Percentiles rank a stretch among this genome's conserved stretches.
Evolutionary conservation across 495 filamentous ascomycete species (phyloP).

Genomic region (Trichocladium uniseriatum): DNA sequence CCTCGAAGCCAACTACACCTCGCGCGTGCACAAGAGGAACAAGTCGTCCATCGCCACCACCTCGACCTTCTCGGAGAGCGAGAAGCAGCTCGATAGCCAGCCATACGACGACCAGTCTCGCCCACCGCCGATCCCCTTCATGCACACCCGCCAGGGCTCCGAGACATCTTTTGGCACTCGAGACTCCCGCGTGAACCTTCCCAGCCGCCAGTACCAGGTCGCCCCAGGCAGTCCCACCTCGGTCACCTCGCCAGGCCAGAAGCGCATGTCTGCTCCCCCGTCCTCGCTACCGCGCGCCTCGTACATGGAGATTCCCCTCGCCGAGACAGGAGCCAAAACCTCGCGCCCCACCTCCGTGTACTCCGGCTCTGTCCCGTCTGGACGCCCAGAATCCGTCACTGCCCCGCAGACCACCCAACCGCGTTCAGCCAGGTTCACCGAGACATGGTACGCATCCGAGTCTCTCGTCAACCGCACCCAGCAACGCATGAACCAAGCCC

Average conservation of each 20-base stretch:
- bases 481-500: conserved; percentile 36
- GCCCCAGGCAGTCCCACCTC: conserved; percentile 36
- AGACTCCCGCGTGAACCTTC: conserved; percentile 43
- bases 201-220: conserved; percentile 43
- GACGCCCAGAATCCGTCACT: conserved; percentile 10
- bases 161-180: conserved; percentile 39
- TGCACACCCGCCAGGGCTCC: conserved; percentile 59
- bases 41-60: conserved; percentile 56
- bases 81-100: conserved; percentile 44
- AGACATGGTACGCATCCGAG: conserved; percentile 49
- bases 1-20: conserved; percentile 74
- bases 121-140: conserved; percentile 60
- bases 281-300: conserved; percentile 21
- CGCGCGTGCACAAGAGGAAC: conserved; percentile 64
- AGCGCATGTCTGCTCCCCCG: conserved; percentile 33
- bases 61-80: conserved; percentile 43
- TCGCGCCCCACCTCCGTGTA: conserved; percentile 20
- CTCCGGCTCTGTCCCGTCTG: conserved; percentile 19
- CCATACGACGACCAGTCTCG: conserved; percentile 46
- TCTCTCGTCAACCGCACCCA: conserved; percentile 44
- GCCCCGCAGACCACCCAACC: conserved; percentile 31
- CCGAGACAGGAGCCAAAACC: conserved; percentile 25
- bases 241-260: conserved; percentile 28
- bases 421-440: conserved; percentile 53
- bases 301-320: conserved; percentile 32